Base-by-base conservation (phyloP, 2,329 filamentous ascomycete genomes). In the Aureobasidium uvarum region DNA sequence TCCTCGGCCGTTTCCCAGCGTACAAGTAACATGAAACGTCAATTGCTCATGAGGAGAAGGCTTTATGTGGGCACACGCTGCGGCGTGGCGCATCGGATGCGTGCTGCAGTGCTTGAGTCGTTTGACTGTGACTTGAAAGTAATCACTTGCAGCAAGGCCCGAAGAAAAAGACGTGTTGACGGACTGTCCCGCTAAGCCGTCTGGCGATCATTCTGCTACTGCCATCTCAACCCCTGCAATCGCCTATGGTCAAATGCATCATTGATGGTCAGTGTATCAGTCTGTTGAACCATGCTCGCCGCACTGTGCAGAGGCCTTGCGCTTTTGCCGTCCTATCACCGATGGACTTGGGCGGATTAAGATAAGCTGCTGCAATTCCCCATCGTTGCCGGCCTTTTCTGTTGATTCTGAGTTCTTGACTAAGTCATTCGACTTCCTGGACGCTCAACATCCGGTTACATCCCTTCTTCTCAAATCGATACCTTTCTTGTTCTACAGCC, bases 191-290 rank as follows among this genome's bases (percentile, higher is more conserved):
- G 60, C 60, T 45, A 23, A 39, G 45, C 60, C 38, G 48, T 45
- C 46, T 54, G 60, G 38, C 60, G 60, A 63, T 63, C 60, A 45
- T 52, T 36, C 38, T 63, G 38, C 48, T 36, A 54, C 23, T 63
- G 48, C 46, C 48, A 54, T 36, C 46, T 45, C 48, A 36, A 63
- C 48, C 60, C 60, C 60, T 63, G 60, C 48, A 63, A 48, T 54
- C 25, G 31, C 18, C 46, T 36, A 18, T 63, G 48, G 38, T 31
- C 10, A 45, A 48, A 28, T 54, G 48, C 48, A 54, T 63, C 60
- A 54, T 52, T 54, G 46, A 63, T 63, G 58, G 58, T 62, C 58
- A 62, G 58, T 62, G 58, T 62, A 52, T 54, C 48, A 41, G 45
- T 62, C n/a, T 48, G 43, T 60, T 62, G 58, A 62, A 50, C 58